Evolutionary conservation across 768 basidiomycete genomes (phyloP), one percentile per base, ranked within the genome.

Genomic region (Tremella yokohamensis): DNA sequence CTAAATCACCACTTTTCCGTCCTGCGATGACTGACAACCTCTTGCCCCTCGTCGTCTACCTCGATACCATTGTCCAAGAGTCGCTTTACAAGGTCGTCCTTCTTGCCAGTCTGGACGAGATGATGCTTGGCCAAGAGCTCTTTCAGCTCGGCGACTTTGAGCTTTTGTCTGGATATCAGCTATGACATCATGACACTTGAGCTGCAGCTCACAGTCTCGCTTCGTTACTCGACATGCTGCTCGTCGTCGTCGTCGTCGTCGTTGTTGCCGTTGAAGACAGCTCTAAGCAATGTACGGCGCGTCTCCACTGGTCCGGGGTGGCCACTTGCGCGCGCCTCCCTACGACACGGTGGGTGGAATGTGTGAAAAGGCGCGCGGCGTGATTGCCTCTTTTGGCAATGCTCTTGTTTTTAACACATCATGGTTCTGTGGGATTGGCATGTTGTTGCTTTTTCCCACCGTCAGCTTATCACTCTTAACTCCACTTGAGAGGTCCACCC

Each of bases 131-230:
- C 61, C 13, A 70, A 58, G 38, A 73, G 38, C 29, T 70, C 72
- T 49, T 73, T 73, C 34, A 73, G 63, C 47, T 73, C 72, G 11
- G 69, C 55, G 2, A 73, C 72, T 47, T 70, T 73, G 26, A 73
- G 65, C 38, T 70, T 73, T 57, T 73, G 69, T 13, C 72, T 73
- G 58, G 11, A 34, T 22, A 34, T 8, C 49, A 49, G n/a, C 20
- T 49, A 9, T 8, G 49, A 13, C 13, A 29, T 15, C 3, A 8
- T 18, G 13, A 9, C 24, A 38, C n/a, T 11, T 16, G 24, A 9
- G 7, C n/a, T 4, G 7, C 20, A 49, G 20, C 51, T 38, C 51
- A 52, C 51, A 52, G 51, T 8, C 37, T 34, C 15, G 51, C 51
- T 18, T 52, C 51, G 15, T 18, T 26, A n/a, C 22, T 45, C 11